Conservation (phyloP, 75 land plant genomes). For the Pinus taeda region DNA sequence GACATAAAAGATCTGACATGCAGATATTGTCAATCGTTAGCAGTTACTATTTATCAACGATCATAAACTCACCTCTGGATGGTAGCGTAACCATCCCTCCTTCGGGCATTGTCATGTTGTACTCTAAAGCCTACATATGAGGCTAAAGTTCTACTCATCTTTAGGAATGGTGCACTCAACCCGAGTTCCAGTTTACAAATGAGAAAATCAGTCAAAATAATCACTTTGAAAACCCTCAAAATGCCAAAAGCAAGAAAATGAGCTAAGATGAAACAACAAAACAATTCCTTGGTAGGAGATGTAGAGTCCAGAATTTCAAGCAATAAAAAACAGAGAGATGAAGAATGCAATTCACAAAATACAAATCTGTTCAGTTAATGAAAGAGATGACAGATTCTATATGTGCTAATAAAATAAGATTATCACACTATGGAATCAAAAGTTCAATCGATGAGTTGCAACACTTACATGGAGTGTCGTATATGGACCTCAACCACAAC, state of each 20-base stretch:
- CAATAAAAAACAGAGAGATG: neutral
- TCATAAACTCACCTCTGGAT: neutral
- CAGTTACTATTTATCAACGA: neutral
- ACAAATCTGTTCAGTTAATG: neutral
- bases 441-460: too few relatives aligned
- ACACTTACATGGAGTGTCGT: too few relatives aligned
- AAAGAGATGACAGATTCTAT: neutral
- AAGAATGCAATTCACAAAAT: neutral
- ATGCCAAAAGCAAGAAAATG: too few relatives aligned
- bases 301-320: neutral
- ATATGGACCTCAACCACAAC: too few relatives aligned
- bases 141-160: neutral
- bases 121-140: conserved; percentile 39
- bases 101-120: conserved; percentile 38
- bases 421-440: too few relatives aligned
- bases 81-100: conserved; percentile 24
- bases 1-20: neutral
- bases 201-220: too few relatives aligned
- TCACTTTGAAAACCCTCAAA: too few relatives aligned
- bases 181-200: neutral
- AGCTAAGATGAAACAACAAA: neutral
- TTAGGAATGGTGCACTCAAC: conserved; percentile 30
- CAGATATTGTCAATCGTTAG: neutral
- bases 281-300: neutral
- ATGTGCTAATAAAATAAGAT: neutral